Base-by-base conservation (phyloP, 805 yeast species). In the Candida quercuum region DNA sequence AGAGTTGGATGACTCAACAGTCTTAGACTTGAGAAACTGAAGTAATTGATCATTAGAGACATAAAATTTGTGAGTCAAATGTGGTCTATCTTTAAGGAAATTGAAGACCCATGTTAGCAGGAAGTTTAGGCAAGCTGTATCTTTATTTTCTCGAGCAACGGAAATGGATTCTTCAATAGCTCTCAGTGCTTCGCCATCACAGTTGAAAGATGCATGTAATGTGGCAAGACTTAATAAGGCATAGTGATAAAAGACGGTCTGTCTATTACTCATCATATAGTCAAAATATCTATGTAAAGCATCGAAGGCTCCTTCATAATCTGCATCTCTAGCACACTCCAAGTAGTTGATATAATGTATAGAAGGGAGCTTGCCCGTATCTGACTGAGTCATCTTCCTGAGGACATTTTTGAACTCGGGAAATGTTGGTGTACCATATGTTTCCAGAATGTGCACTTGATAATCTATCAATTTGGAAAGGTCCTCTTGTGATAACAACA, bases 131-230 rank as follows among this genome's bases (percentile, higher is more conserved):
- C 94, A 85, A 12, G 71, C 66, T 38, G 75, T 69, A 56, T 89
- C 96, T 43, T 79, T 79, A 48, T 82, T 81, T 50, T 88, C 96
- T 47, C 96, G 66, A 0, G 96, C 96, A 3, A 88, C 87, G 6
- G 83, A 69, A 3, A 87, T 82, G 0, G 96, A 93, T 56, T 88
- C 96, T 44, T 83, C 86, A 8, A 87, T 83, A 1, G 95, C 81
- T 45, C 81, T 70, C 12, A 86, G 56, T 0, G 96, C 95, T 60
- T 61, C 50, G 6, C 44, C 48, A 42, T 76, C 75, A 41, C 80
- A 78, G 17, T 78, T 78, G 56, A 83, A 85, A 30, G 73, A 72
- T 15, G 84, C 83, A 45, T 86, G 86, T 22, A 85, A 56, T 0
- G 82, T 68, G 0, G 94, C 93, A 32, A 81, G 64, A 3, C 85